Evolutionary conservation across 2,329 filamentous ascomycete genomes (phyloP), one percentile per base, ranked within the genome.

Genomic region (Microsporum ferrugineum): DNA sequence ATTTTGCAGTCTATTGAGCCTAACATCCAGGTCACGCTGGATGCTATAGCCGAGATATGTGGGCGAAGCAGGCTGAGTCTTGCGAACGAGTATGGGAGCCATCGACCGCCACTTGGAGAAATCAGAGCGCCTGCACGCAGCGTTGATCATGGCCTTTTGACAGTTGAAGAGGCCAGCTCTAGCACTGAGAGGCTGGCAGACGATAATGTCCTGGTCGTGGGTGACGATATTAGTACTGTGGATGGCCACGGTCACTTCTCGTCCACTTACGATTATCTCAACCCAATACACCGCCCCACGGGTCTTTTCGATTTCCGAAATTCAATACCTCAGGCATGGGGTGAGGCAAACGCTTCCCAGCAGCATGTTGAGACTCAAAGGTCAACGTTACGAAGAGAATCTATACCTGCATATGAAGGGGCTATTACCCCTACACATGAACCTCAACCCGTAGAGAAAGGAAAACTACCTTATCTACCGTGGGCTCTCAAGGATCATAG

Each of bases 1-100:
- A 82, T 84, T 62, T 72, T 84, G 12, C 76, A 76, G 29, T 79
- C 81, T 33, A 80, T 84, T 60, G 80, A 84, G 61, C 78, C 81
- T 10, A 82, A 85, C 65, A 82, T 85, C 55, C 75, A 80, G 63
- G 73, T 73, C 12, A 82, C 82, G 7, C 77, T 86, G 59, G 80
- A 85, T 67, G 80, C 81, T 14, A 85, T 86, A 65, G 82, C 83
- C 29, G 82, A 84, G 66, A 84, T 86, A 63, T 84, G 82, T 65
- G 83, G 83, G 2, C 77, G 82, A 62, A 85, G 81, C 70, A 79
- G 79, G 65, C 73, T 84, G 67, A 84, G 82, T 66, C 72, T 86
- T 62, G 82, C 83, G 7, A 82, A 85, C 66, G 82, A 85, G 68
- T 84, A 86, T 68, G 79, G 78, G 38, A 82, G 82, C 49, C 83